phyloP scores from a whole-genome alignment of 2,329 filamentous ascomycete species.

The Harringtonia aguacate region DNA sequence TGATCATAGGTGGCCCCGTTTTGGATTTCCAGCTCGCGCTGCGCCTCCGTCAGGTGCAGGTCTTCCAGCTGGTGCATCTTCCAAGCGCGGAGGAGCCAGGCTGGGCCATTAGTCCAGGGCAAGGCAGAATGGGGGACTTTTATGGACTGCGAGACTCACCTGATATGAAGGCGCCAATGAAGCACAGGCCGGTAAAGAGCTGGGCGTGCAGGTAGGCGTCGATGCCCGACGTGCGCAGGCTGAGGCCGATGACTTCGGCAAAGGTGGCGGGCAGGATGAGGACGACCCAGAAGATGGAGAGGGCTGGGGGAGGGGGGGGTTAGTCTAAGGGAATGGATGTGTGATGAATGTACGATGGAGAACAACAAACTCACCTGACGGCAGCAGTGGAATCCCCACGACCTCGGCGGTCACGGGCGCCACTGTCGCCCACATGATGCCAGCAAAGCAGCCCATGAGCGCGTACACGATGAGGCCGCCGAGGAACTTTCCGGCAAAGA shows the following conservation, averaged over 20 bases:
- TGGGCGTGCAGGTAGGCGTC: conserved; percentile 41
- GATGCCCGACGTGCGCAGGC: conserved; percentile 31
- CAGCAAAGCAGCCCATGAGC: conserved; percentile 56
- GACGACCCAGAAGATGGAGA: conserved; percentile 63
- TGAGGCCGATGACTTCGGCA: conserved; percentile 52
- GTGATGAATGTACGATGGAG: neutral
- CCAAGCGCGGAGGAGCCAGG: conserved; percentile 31
- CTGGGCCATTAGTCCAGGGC: conserved; percentile 12
- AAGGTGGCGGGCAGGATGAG: conserved; percentile 62
- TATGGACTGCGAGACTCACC: no score
- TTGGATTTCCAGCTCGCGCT: conserved; percentile 17
- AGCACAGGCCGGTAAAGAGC: conserved; percentile 52
- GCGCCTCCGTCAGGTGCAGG: conserved; percentile 17
- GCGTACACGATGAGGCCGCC: conserved; percentile 62
- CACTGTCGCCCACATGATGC: conserved; percentile 60
- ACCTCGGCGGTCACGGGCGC: conserved; percentile 64
- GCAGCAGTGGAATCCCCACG: conserved; percentile 57
- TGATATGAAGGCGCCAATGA: conserved; percentile 40
- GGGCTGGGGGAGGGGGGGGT: conserved; percentile 24
- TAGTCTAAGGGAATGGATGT: neutral
- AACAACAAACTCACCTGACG: conserved; percentile 35
- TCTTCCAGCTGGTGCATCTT: conserved; percentile 28
- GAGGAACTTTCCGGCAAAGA: conserved; percentile 51
- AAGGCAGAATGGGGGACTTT: neutral
- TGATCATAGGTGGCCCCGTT: conserved; percentile 11